A percentile compares a stretch with the other conserved stretches of the same genome.
Evolutionary conservation across 176 grass and related monocot genomes (phyloP).

Genomic region (Eleusine coracana): DNA sequence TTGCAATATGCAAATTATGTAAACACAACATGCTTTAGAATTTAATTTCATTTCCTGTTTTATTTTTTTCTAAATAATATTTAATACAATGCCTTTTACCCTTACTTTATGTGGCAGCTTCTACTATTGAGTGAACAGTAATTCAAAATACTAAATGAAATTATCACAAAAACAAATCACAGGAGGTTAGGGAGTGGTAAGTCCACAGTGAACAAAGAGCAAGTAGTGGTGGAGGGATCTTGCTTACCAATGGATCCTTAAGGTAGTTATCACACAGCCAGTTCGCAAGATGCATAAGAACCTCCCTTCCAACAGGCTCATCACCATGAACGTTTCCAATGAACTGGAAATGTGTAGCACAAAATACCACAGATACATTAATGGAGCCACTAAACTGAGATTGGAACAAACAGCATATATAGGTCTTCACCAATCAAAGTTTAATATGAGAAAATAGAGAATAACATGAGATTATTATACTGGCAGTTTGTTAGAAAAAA

Average conservation of each 20-base stretch:
- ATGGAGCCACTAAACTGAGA: not conserved
- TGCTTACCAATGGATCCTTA: slow-evolving; percentile 77
- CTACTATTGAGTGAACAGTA: not conserved
- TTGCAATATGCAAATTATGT: not conserved
- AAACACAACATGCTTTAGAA: not conserved
- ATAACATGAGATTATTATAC: not conserved
- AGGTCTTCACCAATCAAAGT: not conserved
- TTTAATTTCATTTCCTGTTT: not conserved
- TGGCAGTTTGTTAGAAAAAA: not conserved
- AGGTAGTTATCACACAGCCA: slow-evolving; percentile 91
- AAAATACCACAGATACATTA: slow-evolving; percentile 19
- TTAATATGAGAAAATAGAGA: slow-evolving; percentile 1
- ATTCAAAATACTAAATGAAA: slow-evolving; percentile 10
- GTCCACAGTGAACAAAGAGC: not conserved
- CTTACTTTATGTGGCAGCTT: not conserved
- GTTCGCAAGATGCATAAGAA: slow-evolving; percentile 86
- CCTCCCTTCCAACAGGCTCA: slow-evolving; percentile 92
- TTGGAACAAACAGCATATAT: not conserved
- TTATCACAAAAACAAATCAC: not conserved
- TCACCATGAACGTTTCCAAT: slow-evolving; percentile 97
- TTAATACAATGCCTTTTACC: not conserved
- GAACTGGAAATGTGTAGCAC: slow-evolving; percentile 54
- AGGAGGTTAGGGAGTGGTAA: slow-evolving; percentile 6
- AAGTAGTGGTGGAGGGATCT: not conserved
- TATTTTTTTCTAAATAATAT: not conserved